phyloP scores from a whole-genome alignment of 495 filamentous ascomycete species.

The Penicillium silybi region DNA sequence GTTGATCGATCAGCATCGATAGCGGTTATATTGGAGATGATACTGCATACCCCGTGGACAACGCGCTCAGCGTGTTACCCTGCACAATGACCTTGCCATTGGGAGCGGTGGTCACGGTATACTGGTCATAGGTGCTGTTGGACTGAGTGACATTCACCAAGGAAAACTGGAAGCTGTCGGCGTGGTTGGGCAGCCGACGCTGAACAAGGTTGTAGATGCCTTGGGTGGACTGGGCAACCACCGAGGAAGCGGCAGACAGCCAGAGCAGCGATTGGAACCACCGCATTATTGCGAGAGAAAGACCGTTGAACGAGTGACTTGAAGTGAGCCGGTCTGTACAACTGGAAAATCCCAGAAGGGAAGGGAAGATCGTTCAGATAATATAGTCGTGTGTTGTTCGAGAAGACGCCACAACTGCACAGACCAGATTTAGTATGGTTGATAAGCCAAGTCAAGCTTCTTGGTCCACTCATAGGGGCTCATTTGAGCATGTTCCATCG shows the following conservation, averaged over 20 bases:
- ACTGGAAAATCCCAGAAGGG: no score
- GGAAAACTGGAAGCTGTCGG: constrained; percentile 31
- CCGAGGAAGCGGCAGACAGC: constrained; percentile 4
- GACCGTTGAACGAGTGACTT: no score
- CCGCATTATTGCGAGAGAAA: no score
- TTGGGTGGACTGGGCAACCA: constrained; percentile 28
- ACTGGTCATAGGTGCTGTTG: constrained; percentile 37
- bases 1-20: background rate
- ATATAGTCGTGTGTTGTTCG: no score
- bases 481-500: no score
- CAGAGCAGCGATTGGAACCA: constrained; percentile 11
- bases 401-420: no score
- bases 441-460: no score
- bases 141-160: constrained; percentile 32
- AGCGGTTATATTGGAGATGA: background rate
- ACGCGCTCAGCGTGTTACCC: constrained; percentile 42
- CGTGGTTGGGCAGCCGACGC: constrained; percentile 43
- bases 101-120: constrained; percentile 30
- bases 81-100: constrained; percentile 43
- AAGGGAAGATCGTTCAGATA: no score
- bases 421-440: no score
- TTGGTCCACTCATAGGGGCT: no score
- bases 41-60: constrained; percentile 40
- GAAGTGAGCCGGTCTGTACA: no score
- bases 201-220: constrained; percentile 46